phyloP scores from a whole-genome alignment of 345 rosid species.

The Mangifera indica region DNA sequence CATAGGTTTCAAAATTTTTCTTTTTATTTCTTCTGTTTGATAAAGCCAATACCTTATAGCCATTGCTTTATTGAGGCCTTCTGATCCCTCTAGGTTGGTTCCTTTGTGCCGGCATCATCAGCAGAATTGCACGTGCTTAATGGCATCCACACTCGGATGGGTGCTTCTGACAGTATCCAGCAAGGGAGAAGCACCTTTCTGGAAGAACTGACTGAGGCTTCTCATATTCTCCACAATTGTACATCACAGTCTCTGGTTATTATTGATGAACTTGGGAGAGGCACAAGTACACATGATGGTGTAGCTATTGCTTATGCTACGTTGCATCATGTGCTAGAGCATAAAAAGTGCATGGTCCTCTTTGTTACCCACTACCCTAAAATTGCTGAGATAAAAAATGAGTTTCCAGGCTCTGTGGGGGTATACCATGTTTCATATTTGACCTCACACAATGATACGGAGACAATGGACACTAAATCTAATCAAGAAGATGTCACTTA shows the following conservation, averaged over 20 bases:
- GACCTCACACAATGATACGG: constrained; percentile 39
- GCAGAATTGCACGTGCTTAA: constrained; percentile 76
- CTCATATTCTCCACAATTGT: constrained; percentile 68
- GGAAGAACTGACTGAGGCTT: constrained; percentile 87
- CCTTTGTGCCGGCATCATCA: constrained; percentile 89
- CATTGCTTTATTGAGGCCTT: constrained; percentile 24
- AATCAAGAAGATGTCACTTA: constrained; percentile 72
- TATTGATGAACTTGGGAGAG: constrained; percentile 93
- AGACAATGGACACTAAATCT: constrained; percentile 22
- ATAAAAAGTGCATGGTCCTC: constrained; percentile 73
- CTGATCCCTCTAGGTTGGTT: constrained; percentile 74
- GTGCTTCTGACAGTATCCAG: constrained; percentile 94
- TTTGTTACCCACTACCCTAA: constrained; percentile 96
- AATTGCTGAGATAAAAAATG: constrained; percentile 54
- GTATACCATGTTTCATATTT: constrained; percentile 88
- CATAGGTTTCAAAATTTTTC: not conserved
- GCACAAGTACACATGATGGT: constrained; percentile 95
- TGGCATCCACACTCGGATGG: constrained; percentile 88
- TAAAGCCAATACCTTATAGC: constrained; percentile 4
- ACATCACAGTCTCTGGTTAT: constrained; percentile 73
- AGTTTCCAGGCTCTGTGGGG: constrained; percentile 57
- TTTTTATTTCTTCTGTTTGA: constrained; percentile 12
- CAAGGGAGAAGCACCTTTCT: constrained; percentile 89
- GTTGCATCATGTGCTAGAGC: constrained; percentile 63
- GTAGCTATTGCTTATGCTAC: constrained; percentile 92